A percentile compares a stretch with the other conserved stretches of the same genome.
Conservation (phyloP, 164 flowering plant genomes). For the Annona cherimola region DNA sequence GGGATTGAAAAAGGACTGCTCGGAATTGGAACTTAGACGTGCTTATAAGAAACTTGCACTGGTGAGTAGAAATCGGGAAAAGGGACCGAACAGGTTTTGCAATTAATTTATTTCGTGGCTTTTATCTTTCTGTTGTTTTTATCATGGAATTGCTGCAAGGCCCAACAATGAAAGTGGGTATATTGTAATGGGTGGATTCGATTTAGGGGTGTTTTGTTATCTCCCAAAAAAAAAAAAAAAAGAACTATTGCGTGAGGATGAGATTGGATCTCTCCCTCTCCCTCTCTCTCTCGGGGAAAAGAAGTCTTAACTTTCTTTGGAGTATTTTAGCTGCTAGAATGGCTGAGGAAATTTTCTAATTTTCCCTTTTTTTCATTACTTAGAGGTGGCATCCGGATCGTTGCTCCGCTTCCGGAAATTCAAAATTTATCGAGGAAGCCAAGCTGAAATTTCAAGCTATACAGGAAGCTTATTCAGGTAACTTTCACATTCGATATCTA, state of each 20-base stretch:
- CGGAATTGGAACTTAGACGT: slow-evolving; percentile 48
- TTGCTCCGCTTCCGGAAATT: slow-evolving; percentile 61
- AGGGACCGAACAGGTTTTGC: background rate
- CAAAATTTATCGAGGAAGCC: slow-evolving; percentile 70
- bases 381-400: slow-evolving; percentile 99
- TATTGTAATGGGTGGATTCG: background rate
- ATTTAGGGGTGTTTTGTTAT: background rate
- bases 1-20: slow-evolving; percentile 80
- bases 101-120: background rate
- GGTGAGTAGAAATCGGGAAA: slow-evolving; percentile 36
- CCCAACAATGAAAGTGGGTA: background rate
- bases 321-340: too few species aligned
- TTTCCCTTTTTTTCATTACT: too few species aligned
- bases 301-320: too few species aligned
- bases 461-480: slow-evolving; percentile 95
- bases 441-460: slow-evolving; percentile 87
- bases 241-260: background rate
- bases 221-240: background rate
- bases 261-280: background rate
- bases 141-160: background rate
- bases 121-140: background rate
- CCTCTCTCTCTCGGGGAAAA: too few species aligned
- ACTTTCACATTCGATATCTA: background rate
- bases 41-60: slow-evolving; percentile 90
- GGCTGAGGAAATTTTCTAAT: background rate